Evolutionary conservation across 73 alveolate genomes (phyloP), one percentile per base, ranked within the genome.

Genomic region (Symbiodinium natans): DNA sequence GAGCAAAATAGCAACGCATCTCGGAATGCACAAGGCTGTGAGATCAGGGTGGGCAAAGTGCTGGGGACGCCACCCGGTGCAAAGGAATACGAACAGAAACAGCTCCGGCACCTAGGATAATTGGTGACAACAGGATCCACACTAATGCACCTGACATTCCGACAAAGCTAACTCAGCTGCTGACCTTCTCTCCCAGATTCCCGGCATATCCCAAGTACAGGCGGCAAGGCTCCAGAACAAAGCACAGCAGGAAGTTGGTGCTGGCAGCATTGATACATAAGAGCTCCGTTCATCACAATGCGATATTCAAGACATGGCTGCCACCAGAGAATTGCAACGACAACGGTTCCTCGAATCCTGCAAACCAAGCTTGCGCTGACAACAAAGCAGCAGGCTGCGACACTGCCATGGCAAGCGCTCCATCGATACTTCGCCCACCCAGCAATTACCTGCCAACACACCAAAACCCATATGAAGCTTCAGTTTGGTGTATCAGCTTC

Each of bases 211-310:
- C 97, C 75, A 90, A 29, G 54, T 90, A 90, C 31, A 90, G 63
- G 39, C 97, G 97, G 56, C 97, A 90, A 38, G 97, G 97, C 88
- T 90, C 97, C 87, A 90, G 97, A 42, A 90, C 31, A 89, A 90
- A 42, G 88, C 97, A 90, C 38, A 90, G 97, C 41, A 90, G 48
- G 56, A 71, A 90, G 97, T 68, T 90, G 36, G 88, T 85, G 46
- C 97, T 90, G 97, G 74, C 41, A 33, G 48, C 42, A n/a, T 2
- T 5, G 75, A 2, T 4, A 27, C 85, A 74, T 8, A 34, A 4
- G 38, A 4, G 80, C 63, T 17, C 63, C 63, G 27, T 56, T 29
- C 17, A 56, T 29, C 75, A 56, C 31, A 21, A 56, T 56, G 75
- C 31, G 27, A 56, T 21, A 21, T 21, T 21, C n/a, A n/a, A n/a